These are phyloP conservation scores for Kockiozyma suomiensis DNA, from an alignment of 805 yeast genomes.

Conservation along the genomic window DNA sequence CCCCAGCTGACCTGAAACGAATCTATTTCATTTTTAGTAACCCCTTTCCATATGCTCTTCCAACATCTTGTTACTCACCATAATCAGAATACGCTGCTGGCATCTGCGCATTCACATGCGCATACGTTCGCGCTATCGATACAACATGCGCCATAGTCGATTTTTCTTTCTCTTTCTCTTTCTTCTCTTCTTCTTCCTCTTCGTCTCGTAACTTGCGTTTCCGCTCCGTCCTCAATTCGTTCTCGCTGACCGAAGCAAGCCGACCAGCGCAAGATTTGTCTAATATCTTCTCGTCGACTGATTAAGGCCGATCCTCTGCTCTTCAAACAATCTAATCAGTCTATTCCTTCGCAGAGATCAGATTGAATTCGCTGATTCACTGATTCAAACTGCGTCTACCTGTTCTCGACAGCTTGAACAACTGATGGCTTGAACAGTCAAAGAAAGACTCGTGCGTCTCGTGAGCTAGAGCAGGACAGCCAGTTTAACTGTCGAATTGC, in stretches of 20 bases:
- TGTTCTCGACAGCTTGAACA: too few relatives aligned
- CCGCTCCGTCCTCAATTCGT: background rate
- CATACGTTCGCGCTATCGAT: conserved; percentile 65
- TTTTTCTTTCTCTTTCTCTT: background rate
- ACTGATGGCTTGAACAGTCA: too few relatives aligned
- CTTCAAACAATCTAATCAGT: too few relatives aligned
- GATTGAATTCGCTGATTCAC: too few relatives aligned
- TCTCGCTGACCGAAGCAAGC: background rate
- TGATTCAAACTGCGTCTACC: too few relatives aligned
- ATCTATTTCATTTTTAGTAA: conserved; percentile 44
- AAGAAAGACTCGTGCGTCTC: background rate
- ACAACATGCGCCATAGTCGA: conserved; percentile 16
- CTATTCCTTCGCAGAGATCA: too few relatives aligned
- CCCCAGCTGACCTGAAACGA: conserved; percentile 67
- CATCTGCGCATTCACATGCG: conserved; percentile 68
- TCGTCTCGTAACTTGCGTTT: background rate
- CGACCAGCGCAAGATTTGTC: too few relatives aligned
- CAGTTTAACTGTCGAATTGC: background rate
- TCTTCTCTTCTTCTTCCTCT: background rate
- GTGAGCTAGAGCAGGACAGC: too few relatives aligned
- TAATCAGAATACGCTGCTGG: conserved; percentile 85
- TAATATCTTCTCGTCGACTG: too few relatives aligned
- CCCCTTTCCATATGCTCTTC: background rate
- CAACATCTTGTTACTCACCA: conserved; percentile 44
- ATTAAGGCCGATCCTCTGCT: too few relatives aligned